Percentiles rank a stretch among this genome's conserved stretches.
phyloP scores from a whole-genome alignment of 257 asterid genomes.

The Echites panduratus region DNA sequence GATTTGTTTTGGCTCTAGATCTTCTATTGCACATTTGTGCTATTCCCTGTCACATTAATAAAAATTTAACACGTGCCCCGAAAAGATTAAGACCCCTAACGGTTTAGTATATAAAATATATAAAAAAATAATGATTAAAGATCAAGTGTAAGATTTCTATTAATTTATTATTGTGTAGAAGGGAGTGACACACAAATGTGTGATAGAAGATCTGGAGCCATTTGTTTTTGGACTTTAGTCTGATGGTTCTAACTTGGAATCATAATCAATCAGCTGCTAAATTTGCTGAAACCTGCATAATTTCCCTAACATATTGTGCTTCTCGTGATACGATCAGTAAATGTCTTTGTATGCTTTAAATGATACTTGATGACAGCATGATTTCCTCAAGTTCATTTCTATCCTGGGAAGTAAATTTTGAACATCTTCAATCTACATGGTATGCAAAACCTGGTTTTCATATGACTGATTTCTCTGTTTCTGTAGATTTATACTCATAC shows the following conservation, averaged over 20 bases:
- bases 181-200: too few relatives aligned
- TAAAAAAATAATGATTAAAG: too few relatives aligned
- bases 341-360: neutral
- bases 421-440: neutral
- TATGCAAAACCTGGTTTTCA: neutral
- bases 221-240: neutral
- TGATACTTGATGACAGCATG: neutral
- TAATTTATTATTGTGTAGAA: too few relatives aligned
- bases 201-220: too few relatives aligned
- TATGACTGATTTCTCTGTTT: conserved; percentile 12
- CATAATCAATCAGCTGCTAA: neutral
- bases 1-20: too few relatives aligned
- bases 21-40: too few relatives aligned
- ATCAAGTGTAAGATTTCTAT: too few relatives aligned
- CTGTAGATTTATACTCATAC: neutral
- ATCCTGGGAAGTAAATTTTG: neutral
- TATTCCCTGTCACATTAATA: too few relatives aligned
- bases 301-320: neutral
- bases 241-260: neutral
- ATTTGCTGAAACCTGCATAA: neutral
- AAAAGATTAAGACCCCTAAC: too few relatives aligned
- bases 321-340: neutral
- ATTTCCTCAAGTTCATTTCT: neutral
- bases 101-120: too few relatives aligned
- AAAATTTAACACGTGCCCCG: too few relatives aligned